Percentiles rank a stretch among this genome's conserved stretches.
These are phyloP conservation scores for Colletotrichum incanum DNA, from an alignment of 2,329 filamentous ascomycete genomes.

Conservation along the genomic window DNA sequence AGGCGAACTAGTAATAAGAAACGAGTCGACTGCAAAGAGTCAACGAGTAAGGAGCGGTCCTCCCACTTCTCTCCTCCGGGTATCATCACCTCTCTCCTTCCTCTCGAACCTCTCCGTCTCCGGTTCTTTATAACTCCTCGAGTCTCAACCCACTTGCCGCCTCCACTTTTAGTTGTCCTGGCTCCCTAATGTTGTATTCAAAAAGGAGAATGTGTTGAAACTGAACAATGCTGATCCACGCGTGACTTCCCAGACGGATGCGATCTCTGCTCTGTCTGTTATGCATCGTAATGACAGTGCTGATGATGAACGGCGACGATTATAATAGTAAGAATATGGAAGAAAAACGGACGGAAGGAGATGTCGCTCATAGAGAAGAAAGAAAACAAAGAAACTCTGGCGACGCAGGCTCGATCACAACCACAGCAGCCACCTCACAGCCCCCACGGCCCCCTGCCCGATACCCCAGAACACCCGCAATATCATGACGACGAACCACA, in stretches of 20 bases:
- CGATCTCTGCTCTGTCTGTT: conserved; percentile 27
- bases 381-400: neutral
- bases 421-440: conserved; percentile 89
- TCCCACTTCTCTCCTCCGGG: conserved; percentile 12
- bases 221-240: neutral
- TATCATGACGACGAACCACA: conserved; percentile 91
- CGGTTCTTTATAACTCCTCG: neutral
- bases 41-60: neutral
- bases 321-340: neutral
- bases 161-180: neutral
- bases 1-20: neutral
- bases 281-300: conserved; percentile 37
- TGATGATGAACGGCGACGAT: conserved; percentile 4
- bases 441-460: conserved; percentile 71
- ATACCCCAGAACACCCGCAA: conserved; percentile 76
- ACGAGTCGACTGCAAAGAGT: neutral
- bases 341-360: neutral
- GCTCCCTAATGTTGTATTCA: neutral
- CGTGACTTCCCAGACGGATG: conserved; percentile 11
- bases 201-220: neutral
- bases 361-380: neutral
- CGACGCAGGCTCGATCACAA: conserved; percentile 61
- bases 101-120: neutral
- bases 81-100: conserved; percentile 29
- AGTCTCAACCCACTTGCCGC: neutral